Evolutionary conservation across 176 grass and related monocot species (phyloP).

Genomic region (sorghum (Sorghum bicolor)): DNA sequence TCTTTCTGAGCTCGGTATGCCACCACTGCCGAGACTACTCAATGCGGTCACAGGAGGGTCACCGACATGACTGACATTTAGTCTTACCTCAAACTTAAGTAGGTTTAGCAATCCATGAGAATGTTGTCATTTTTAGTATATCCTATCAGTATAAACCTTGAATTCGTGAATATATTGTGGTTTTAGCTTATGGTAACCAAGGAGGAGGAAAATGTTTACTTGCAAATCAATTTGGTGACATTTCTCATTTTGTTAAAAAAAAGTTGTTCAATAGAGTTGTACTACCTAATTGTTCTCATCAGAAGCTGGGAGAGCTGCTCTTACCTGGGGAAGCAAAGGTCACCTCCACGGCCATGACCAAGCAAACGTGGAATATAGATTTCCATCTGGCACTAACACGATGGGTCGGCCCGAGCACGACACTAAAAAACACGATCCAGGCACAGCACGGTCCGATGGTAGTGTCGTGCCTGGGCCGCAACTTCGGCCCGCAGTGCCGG

Average conservation of each 20-base stretch:
- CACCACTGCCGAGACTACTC: background rate
- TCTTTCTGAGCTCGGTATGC: background rate
- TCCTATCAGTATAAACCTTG: background rate
- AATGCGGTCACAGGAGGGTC: constrained; percentile 8
- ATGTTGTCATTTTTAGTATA: background rate
- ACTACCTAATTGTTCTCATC: background rate
- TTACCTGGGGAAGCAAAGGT: background rate
- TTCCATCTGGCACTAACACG: no score
- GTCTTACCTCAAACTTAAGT: background rate
- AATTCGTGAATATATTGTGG: background rate
- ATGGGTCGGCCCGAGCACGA: no score
- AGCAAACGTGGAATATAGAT: no score
- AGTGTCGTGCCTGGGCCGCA: no score
- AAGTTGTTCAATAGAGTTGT: background rate
- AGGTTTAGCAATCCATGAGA: background rate
- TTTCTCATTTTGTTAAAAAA: background rate
- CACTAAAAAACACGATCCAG: no score
- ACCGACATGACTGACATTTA: background rate
- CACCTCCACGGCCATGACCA: no score
- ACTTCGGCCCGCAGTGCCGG: no score
- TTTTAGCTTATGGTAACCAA: background rate
- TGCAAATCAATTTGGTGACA: background rate
- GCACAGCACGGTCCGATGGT: no score
- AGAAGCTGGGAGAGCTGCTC: no score
- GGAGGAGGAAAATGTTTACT: background rate